A percentile compares a stretch with the other conserved stretches of the same genome.
phyloP scores from a whole-genome alignment of 2,329 filamentous ascomycete species.

The Neonectria ditissima region DNA sequence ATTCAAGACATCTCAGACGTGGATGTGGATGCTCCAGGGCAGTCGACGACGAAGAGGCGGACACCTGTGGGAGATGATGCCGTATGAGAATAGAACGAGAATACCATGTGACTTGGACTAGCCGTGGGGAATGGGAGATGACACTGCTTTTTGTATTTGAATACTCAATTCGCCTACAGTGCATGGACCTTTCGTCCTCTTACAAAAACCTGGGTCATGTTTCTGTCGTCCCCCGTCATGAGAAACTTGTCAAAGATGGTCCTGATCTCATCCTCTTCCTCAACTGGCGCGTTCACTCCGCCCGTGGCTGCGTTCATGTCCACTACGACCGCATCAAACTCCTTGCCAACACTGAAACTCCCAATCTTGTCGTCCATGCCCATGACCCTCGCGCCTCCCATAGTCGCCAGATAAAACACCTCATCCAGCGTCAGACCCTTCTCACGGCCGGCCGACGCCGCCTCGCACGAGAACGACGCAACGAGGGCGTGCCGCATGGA shows the following conservation, averaged over 20 bases:
- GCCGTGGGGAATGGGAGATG: neutral
- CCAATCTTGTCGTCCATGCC: constrained; percentile 66
- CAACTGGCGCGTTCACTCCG: constrained; percentile 64
- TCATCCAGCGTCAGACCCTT: constrained; percentile 62
- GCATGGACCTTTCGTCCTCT: constrained; percentile 52
- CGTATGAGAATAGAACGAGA: constrained; percentile 15
- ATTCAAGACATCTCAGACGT: constrained; percentile 33
- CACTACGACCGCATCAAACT: constrained; percentile 70
- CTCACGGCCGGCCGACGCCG: constrained; percentile 54
- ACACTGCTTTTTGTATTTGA: no score
- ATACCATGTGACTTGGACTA: neutral
- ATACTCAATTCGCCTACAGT: neutral
- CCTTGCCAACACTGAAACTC: constrained; percentile 68
- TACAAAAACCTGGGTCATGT: constrained; percentile 68
- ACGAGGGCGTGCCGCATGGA: constrained; percentile 70
- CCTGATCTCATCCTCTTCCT: constrained; percentile 59
- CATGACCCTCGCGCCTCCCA: constrained; percentile 71
- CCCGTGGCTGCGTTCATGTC: constrained; percentile 49
- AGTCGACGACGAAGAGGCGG: constrained; percentile 26
- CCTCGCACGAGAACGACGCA: constrained; percentile 62
- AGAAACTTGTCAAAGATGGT: constrained; percentile 72
- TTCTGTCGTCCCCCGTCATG: constrained; percentile 74
- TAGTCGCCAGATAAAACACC: constrained; percentile 69
- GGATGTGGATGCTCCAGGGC: constrained; percentile 29
- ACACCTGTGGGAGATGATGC: constrained; percentile 34